Evolutionary conservation across 73 alveolate genomes (phyloP), one percentile per base, ranked within the genome.

Genomic region (Blepharisma japonicum): DNA sequence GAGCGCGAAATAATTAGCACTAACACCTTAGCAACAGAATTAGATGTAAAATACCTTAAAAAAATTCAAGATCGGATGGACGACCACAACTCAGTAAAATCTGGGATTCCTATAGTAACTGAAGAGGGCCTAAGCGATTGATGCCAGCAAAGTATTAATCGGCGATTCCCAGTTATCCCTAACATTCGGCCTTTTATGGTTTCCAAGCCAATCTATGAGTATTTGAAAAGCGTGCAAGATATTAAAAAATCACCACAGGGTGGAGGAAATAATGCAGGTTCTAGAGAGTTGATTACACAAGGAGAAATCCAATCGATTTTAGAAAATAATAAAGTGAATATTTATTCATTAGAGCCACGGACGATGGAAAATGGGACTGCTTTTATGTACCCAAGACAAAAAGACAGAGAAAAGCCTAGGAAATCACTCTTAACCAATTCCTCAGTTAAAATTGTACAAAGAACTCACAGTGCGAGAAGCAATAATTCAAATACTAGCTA

Each of bases 131-230:
- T 61, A 2, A 61, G 38, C 46, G 74, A 61, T 61, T 61, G 74
- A 39, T 61, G 74, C 47, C 74, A 61, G 5, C 74, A 61, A 25
- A 61, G 49, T 48, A 61, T 61, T 8, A 61, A 61, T 61, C 74
- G 74, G 14, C 38, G 46, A 25, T 61, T 61, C 47, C 38, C 74
- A 61, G 74, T 14, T 8, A 61, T 61, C 23, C 74, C 74, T 25
- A n/a, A 8, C 14, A 25, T 25, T 3, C 0, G 74, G 46, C 74
- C 74, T 25, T 61, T 61, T 25, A 20, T 61, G 47, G 23, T 61
- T n/a, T 25, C 74, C 47, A 61, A 61, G 23, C 47, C 46, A 2
- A 61, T 61, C 18, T 25, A 61, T 61, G 74, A 61, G 23, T 18
- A 61, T 18, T 25, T 61, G 11, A n/a, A 39, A 20, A 25, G 46